Percentiles rank a stretch among this genome's conserved stretches.
phyloP scores from a whole-genome alignment of 148 eudicot species.

The Amaranthus cruentus region DNA sequence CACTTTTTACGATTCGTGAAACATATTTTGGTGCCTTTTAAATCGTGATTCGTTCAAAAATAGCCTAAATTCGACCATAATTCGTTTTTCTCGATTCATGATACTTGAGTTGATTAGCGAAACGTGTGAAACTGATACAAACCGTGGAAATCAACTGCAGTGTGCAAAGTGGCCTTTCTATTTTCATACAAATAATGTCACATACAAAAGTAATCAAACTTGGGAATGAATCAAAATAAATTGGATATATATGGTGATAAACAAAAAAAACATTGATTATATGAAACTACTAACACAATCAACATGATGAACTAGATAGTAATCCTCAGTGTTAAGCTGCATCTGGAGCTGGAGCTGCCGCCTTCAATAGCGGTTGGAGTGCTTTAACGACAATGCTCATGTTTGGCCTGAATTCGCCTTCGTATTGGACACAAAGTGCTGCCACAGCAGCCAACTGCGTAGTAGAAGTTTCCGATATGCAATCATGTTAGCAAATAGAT shows the following conservation, averaged over 20 bases:
- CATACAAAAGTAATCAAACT: constrained; percentile 25
- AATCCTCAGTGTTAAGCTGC: not conserved
- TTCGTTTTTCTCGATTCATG: too few species aligned
- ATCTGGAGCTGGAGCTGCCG: constrained; percentile 26
- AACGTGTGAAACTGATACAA: too few species aligned
- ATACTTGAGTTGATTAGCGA: too few species aligned
- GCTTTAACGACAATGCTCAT: constrained; percentile 82
- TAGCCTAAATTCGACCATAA: too few species aligned
- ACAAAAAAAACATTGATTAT: constrained; percentile 9
- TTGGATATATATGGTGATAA: constrained; percentile 12
- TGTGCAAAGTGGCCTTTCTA: too few species aligned
- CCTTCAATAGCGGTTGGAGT: constrained; percentile 56
- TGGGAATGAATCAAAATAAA: constrained; percentile 24
- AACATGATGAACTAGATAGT: not conserved
- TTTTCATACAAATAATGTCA: not conserved
- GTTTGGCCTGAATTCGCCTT: constrained; percentile 73
- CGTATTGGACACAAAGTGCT: constrained; percentile 70
- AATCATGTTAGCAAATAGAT: not conserved
- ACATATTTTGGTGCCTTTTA: too few species aligned
- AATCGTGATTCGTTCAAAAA: too few species aligned
- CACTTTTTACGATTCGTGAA: too few species aligned
- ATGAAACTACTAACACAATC: constrained; percentile 7
- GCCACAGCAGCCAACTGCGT: constrained; percentile 75
- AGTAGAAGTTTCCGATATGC: not conserved
- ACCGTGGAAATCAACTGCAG: too few species aligned